Conservation (phyloP, 371 early-diverging fungal species). For the Mycotypha africana region DNA sequence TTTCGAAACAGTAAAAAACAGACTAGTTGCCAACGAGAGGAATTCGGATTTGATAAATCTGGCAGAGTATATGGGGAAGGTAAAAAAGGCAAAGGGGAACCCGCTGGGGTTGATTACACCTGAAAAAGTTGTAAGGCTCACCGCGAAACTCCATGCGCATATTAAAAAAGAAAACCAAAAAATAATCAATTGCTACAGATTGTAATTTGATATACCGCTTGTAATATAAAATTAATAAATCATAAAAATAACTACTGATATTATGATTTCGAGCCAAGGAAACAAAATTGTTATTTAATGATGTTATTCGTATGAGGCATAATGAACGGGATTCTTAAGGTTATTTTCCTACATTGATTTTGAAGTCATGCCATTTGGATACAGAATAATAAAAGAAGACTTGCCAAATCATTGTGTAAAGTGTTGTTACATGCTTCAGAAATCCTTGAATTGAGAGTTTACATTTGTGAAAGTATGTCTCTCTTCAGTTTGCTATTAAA, state of each 20-base stretch:
- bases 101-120: conserved; percentile 2
- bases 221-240: conserved; percentile 7
- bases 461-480: conserved; percentile 1
- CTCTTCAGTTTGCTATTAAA: conserved; percentile 7
- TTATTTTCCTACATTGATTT: conserved; percentile 1
- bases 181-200: conserved; percentile 11
- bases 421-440: conserved; percentile 7
- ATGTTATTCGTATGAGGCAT: conserved; percentile 5
- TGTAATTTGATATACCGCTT: conserved; percentile 3
- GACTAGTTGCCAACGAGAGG: conserved; percentile 6
- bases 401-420: not conserved
- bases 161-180: conserved; percentile 7
- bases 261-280: conserved; percentile 1
- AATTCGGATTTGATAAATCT: conserved; percentile 7
- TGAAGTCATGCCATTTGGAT: conserved; percentile 1
- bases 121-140: conserved; percentile 4
- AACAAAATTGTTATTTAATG: conserved; percentile 7
- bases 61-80: conserved; percentile 7
- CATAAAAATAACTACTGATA: conserved; percentile 7
- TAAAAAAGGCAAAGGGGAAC: conserved; percentile 3
- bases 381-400: conserved; percentile 6
- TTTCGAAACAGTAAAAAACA: conserved; percentile 9
- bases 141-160: conserved; percentile 5
- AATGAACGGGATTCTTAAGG: conserved; percentile 3
- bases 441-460: conserved; percentile 4